These are phyloP conservation scores for Dioscorea zingiberensis DNA, from an alignment of 106 monocot species.

Conservation along the genomic window DNA sequence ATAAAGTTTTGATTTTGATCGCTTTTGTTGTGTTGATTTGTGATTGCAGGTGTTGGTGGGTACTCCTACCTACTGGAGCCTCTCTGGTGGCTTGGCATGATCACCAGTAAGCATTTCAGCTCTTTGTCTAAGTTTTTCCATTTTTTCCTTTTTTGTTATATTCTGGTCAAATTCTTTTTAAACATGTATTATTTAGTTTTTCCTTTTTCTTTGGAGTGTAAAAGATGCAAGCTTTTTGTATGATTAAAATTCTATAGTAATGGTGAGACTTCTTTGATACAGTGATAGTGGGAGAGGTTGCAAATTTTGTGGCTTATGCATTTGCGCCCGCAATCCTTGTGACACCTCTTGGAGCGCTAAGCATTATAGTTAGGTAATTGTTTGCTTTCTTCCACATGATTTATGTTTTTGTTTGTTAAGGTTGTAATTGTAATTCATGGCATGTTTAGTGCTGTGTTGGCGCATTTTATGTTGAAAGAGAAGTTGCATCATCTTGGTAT, in stretches of 20 bases:
- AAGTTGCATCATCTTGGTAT: slow-evolving; percentile 65
- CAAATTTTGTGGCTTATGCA: slow-evolving; percentile 83
- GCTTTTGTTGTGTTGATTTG: not conserved
- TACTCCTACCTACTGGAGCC: slow-evolving; percentile 66
- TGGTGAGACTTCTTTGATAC: not conserved
- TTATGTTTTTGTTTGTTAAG: not conserved
- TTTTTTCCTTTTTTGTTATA: no score
- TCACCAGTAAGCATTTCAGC: slow-evolving; percentile 41
- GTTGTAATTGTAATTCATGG: not conserved
- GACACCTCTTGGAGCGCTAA: slow-evolving; percentile 82
- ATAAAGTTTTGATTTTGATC: not conserved
- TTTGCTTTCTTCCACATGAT: not conserved
- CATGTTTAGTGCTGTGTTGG: slow-evolving; percentile 57
- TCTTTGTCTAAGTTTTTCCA: not conserved
- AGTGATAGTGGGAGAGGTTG: slow-evolving; percentile 87
- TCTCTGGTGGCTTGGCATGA: slow-evolving; percentile 77
- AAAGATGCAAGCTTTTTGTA: not conserved
- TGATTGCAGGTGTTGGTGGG: slow-evolving; percentile 50
- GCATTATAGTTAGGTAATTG: slow-evolving; percentile 77
- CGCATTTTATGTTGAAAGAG: slow-evolving; percentile 79
- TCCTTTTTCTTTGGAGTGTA: not conserved
- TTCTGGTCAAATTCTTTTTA: not conserved
- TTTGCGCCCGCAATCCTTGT: slow-evolving; percentile 84
- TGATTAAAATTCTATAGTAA: no score
- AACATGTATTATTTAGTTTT: no score